Percentiles rank a stretch among this genome's conserved stretches.
These are phyloP conservation scores for Leptodontidium sp. DNA, from an alignment of 2,329 filamentous ascomycete genomes.

Conservation along the genomic window DNA sequence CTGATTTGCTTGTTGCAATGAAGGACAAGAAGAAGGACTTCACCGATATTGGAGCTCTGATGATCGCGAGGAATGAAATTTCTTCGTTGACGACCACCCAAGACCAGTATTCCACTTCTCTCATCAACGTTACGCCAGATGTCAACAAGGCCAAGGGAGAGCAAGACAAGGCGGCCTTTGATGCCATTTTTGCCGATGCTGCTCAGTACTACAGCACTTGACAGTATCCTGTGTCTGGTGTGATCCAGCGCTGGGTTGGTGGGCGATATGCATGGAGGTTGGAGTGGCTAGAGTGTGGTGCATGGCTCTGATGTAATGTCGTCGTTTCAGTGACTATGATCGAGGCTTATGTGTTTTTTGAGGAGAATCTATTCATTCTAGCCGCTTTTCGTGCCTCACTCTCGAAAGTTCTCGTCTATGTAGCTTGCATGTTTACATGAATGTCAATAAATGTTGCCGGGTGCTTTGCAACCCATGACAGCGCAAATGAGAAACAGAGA, in stretches of 20 bases:
- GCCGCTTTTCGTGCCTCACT: background rate
- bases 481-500: too few species aligned
- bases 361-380: background rate
- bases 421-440: background rate
- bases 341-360: background rate
- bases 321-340: background rate
- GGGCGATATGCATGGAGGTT: too few species aligned
- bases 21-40: constrained; percentile 23
- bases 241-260: too few species aligned
- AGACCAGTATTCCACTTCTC: constrained; percentile 9
- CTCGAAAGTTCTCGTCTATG: too few species aligned
- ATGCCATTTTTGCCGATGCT: constrained; percentile 20
- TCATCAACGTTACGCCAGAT: constrained; percentile 20
- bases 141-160: constrained; percentile 1
- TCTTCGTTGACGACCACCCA: background rate
- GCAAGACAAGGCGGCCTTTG: constrained; percentile 10
- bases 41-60: constrained; percentile 11
- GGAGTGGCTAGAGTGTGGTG: background rate
- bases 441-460: background rate
- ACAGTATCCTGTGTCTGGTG: too few species aligned
- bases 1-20: constrained; percentile 15
- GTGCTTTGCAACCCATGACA: background rate
- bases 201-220: background rate
- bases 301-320: background rate
- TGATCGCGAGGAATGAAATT: constrained; percentile 13